Conservation (phyloP, 2,329 filamentous ascomycete genomes). For the Claviceps paspali region DNA sequence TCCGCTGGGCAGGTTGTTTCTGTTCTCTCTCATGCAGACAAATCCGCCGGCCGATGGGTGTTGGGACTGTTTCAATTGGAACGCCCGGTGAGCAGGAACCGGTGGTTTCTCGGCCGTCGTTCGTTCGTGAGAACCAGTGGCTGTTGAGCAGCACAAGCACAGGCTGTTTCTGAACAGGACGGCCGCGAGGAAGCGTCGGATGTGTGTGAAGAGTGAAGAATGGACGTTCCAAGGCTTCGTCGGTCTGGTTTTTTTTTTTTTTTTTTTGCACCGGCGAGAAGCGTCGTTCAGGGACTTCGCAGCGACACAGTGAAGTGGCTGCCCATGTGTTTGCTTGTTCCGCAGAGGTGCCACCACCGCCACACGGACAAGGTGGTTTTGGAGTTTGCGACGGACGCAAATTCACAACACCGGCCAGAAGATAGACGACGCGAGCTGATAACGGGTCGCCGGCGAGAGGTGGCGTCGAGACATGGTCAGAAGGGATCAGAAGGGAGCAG, state of each 20-base stretch:
- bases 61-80: background rate
- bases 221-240: too few species aligned
- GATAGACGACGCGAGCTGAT: background rate
- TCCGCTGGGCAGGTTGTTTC: background rate
- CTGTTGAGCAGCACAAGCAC: too few species aligned
- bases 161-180: too few species aligned
- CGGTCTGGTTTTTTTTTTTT: too few species aligned
- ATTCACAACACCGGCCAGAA: background rate
- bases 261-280: too few species aligned
- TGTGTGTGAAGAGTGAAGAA: too few species aligned
- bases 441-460: slow-evolving; percentile 4
- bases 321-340: slow-evolving; percentile 2
- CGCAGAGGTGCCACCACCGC: slow-evolving; percentile 3
- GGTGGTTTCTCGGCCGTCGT: background rate
- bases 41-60: background rate
- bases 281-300: background rate
- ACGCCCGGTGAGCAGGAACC: background rate
- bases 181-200: background rate
- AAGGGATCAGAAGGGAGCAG: slow-evolving; percentile 10
- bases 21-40: background rate
- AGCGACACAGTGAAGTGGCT: background rate
- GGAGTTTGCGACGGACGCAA: slow-evolving; percentile 4
- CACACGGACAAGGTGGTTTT: slow-evolving; percentile 2
- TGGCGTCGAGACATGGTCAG: slow-evolving; percentile 24
- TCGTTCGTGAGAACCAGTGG: background rate